These are phyloP conservation scores for Lactarius vividus DNA, from an alignment of 768 basidiomycete genomes.

Conservation along the genomic window DNA sequence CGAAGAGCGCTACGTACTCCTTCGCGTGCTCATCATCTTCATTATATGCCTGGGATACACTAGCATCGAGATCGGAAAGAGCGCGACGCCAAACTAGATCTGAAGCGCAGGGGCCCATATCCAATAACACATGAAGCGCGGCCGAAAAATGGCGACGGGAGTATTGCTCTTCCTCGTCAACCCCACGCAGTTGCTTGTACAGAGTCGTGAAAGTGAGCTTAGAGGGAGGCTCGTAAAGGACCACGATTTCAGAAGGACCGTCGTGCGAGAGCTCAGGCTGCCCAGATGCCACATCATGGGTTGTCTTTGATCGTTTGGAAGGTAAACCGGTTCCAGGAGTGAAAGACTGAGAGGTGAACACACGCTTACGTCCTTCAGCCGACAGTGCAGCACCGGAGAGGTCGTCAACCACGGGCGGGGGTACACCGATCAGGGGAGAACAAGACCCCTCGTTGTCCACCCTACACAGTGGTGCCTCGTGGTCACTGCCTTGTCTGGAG, in stretches of 20 bases:
- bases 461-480: constrained; percentile 19
- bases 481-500: constrained; percentile 23
- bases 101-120: constrained; percentile 66
- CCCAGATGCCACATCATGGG: background rate
- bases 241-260: constrained; percentile 48
- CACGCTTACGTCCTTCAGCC: constrained; percentile 20
- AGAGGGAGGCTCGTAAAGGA: constrained; percentile 49
- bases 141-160: constrained; percentile 45
- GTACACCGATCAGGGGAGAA: constrained; percentile 21
- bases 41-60: constrained; percentile 22
- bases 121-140: constrained; percentile 45
- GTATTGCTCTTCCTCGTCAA: constrained; percentile 42
- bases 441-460: constrained; percentile 26
- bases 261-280: constrained; percentile 6
- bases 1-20: constrained; percentile 31
- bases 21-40: constrained; percentile 40
- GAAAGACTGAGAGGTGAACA: constrained; percentile 3
- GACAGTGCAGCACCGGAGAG: constrained; percentile 22
- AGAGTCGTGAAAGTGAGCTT: constrained; percentile 41
- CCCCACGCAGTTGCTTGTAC: constrained; percentile 45
- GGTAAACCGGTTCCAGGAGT: constrained; percentile 8
- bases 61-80: constrained; percentile 40
- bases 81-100: constrained; percentile 68
- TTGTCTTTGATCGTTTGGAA: constrained; percentile 13
- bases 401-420: constrained; percentile 23